These are phyloP conservation scores for Chrysanthemum makinoi DNA, from an alignment of 129 eudicot species.

Conservation along the genomic window DNA sequence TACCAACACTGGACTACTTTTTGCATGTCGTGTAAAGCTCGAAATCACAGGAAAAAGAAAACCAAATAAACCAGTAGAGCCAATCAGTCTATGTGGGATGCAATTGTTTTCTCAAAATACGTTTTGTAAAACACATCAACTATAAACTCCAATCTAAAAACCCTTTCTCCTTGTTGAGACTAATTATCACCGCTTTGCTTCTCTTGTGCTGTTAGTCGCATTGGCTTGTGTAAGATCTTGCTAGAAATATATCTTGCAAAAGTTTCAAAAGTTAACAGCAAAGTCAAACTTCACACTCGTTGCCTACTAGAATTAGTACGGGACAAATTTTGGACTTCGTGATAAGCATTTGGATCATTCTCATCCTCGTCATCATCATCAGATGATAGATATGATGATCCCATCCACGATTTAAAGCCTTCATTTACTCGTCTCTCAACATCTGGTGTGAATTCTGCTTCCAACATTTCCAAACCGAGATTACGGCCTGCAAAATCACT, in stretches of 20 bases:
- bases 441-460: slow-evolving; percentile 77
- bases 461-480: slow-evolving; percentile 86
- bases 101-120: neutral
- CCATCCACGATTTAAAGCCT: slow-evolving; percentile 97
- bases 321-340: slow-evolving; percentile 33
- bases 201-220: neutral
- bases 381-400: slow-evolving; percentile 77
- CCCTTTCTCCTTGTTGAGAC: neutral
- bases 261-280: neutral
- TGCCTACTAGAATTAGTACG: slow-evolving; percentile 54
- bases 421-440: slow-evolving; percentile 83
- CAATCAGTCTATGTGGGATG: neutral
- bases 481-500: slow-evolving; percentile 53
- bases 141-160: neutral
- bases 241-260: neutral
- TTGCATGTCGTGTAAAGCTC: neutral
- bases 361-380: slow-evolving; percentile 73
- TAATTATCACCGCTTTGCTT: neutral
- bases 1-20: too few species aligned
- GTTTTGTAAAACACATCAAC: slow-evolving; percentile 1
- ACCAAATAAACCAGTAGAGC: neutral
- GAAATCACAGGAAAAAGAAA: neutral
- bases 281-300: slow-evolving; percentile 39
- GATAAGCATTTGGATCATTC: slow-evolving; percentile 58
- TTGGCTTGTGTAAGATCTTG: neutral